Base-by-base conservation (phyloP, 306 rosid genomes). In the Quercus agrifolia region DNA sequence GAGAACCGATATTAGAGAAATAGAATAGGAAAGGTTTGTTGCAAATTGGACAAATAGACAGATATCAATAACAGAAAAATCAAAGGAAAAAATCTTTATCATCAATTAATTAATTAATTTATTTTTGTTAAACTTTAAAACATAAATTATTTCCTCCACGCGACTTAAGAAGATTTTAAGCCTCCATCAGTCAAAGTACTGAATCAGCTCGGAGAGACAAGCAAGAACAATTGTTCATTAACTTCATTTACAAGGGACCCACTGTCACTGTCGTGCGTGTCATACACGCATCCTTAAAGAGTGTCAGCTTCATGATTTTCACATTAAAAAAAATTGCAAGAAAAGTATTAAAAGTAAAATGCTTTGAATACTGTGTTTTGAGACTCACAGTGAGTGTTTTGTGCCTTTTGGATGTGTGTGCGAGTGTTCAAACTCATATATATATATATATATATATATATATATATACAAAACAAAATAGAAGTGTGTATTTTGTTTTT, bases 51-150 rank as follows among this genome's bases (percentile, higher is more conserved):
- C 73, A 25, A 12, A 38, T 38, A 46, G 25, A 17, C 14, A 2
- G 80, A 77, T 59, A 28, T 74, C 10, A 28, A 66, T 71, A 81
- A 81, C 81, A 25, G 83, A 81, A 80, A 77, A 56, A 66, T 74
- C 75, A 27, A 4, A 31, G 23, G 5, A 52, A 27, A 52, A 46
- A 72, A 27, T 52, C 23, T 25, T 72, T 12, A 2, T 35, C 38
- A 5, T n/a, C 5, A 19, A 14, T 19, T 41, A 8, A 19, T 5
- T 30, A 30, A 1, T 5, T 19, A n/a, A 5, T 49, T n/a, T 23
- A 23, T 1, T 7, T 6, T 38, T 38, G 44, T 1, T 38, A 38
- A 38, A 38, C 44, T 38, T 38, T 38, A 38, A 38, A 38, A 38
- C 5, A 9, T 4, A 76, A 62, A 77, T 2, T 15, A 38, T 12